Conservation (phyloP, 1,139 yeast genomes). For the Groenewaldozyma sp. region DNA sequence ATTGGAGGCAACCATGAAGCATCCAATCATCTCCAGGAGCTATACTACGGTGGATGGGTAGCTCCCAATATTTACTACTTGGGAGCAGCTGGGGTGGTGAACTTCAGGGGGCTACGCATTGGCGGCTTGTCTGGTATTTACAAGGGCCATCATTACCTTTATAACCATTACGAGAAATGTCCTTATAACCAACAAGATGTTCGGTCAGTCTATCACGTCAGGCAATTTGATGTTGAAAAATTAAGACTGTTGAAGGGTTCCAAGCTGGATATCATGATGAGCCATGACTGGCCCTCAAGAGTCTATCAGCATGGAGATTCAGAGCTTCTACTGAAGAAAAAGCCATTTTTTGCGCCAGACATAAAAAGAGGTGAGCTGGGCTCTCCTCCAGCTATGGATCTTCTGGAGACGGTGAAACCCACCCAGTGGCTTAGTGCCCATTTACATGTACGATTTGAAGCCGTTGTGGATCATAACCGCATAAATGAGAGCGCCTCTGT, state of each 20-base stretch:
- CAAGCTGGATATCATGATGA: slow-evolving; percentile 45
- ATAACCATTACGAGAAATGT: slow-evolving; percentile 34
- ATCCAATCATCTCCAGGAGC: slow-evolving; percentile 62
- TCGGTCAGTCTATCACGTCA: slow-evolving; percentile 64
- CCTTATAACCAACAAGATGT: slow-evolving; percentile 43
- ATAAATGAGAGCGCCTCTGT: slow-evolving; percentile 9
- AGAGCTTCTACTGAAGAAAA: slow-evolving; percentile 38
- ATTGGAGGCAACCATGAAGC: slow-evolving; percentile 97
- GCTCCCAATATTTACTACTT: slow-evolving; percentile 85
- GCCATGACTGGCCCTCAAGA: slow-evolving; percentile 95
- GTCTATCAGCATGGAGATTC: slow-evolving; percentile 59
- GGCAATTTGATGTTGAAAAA: slow-evolving; percentile 55
- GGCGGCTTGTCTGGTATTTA: slow-evolving; percentile 83
- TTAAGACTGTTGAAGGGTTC: slow-evolving; percentile 31
- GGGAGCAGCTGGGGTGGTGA: slow-evolving; percentile 69
- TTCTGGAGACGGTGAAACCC: slow-evolving; percentile 53
- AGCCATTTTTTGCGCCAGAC: slow-evolving; percentile 64
- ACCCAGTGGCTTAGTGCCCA: slow-evolving; percentile 83
- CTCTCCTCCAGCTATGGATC: slow-evolving; percentile 55
- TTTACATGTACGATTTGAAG: slow-evolving; percentile 67
- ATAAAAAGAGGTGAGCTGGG: slow-evolving; percentile 57
- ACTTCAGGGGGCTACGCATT: slow-evolving; percentile 65
- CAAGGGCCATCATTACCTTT: slow-evolving; percentile 39
- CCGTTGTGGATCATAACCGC: slow-evolving; percentile 35
- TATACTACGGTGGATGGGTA: slow-evolving; percentile 89